Conservation (phyloP, 108 stramenopile species). For the Skeletonema potamos region DNA sequence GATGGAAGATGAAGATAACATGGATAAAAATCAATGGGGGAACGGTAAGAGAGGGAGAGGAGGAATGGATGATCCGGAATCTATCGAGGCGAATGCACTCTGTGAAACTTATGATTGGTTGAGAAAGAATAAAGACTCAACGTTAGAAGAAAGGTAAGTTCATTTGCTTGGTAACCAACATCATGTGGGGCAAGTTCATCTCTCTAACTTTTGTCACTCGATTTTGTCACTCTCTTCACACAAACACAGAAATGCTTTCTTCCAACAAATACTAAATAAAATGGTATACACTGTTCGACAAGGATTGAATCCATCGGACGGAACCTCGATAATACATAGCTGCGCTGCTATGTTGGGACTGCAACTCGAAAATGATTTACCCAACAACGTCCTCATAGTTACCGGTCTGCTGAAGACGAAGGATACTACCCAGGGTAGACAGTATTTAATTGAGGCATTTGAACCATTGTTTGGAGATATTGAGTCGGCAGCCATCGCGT, state of each 20-base stretch:
- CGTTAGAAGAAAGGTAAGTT: constrained; percentile 56
- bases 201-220: constrained; percentile 5
- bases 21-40: constrained; percentile 26
- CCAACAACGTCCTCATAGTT: constrained; percentile 64
- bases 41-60: constrained; percentile 45
- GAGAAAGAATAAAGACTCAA: constrained; percentile 60
- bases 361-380: constrained; percentile 62
- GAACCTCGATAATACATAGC: constrained; percentile 74
- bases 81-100: constrained; percentile 72
- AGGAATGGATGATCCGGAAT: constrained; percentile 46
- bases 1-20: constrained; percentile 61
- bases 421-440: constrained; percentile 36
- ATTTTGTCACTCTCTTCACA: neutral
- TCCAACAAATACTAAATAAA: constrained; percentile 71
- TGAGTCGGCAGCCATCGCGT: constrained; percentile 67
- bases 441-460: constrained; percentile 57
- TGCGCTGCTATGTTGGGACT: constrained; percentile 76
- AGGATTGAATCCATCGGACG: constrained; percentile 63
- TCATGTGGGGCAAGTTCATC: neutral
- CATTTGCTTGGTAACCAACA: neutral
- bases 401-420: constrained; percentile 74
- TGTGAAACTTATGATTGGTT: constrained; percentile 79
- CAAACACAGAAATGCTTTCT: constrained; percentile 53
- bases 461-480: constrained; percentile 76
- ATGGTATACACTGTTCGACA: constrained; percentile 73